Conservation (phyloP, 768 basidiomycete species). For the Russula foetens region DNA sequence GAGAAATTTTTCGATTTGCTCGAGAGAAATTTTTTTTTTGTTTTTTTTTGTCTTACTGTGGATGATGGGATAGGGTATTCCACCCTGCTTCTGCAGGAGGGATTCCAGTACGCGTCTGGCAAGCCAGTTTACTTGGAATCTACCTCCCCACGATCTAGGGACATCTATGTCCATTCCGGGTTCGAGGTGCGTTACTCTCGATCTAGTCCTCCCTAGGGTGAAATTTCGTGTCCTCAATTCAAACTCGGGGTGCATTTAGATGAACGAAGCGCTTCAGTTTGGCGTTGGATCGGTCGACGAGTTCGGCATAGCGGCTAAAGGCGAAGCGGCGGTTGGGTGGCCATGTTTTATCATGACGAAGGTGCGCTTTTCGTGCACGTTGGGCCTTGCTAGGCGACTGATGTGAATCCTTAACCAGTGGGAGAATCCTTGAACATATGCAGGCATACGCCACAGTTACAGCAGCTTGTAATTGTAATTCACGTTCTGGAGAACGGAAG, state of each 20-base stretch:
- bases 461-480: no score
- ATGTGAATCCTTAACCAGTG: neutral
- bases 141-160: no score
- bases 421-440: neutral
- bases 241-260: no score
- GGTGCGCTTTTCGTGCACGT: neutral
- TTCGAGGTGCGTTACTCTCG: no score
- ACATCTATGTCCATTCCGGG: no score
- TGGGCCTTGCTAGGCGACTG: neutral
- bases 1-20: no score
- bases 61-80: conserved; percentile 13
- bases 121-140: conserved; percentile 20
- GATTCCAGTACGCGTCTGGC: conserved; percentile 15
- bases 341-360: conserved; percentile 20
- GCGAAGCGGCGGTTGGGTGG: conserved; percentile 9
- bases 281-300: conserved; percentile 12
- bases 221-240: no score
- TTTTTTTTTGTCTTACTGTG: no score
- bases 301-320: conserved; percentile 7
- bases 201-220: no score
- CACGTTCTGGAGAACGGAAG: no score
- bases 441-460: neutral
- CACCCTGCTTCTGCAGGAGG: conserved; percentile 17
- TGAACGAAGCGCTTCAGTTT: conserved; percentile 12
- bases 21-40: no score